These are phyloP conservation scores for Kluyveromyces dobzhanskii DNA, from an alignment of 805 yeast genomes.

Conservation along the genomic window DNA sequence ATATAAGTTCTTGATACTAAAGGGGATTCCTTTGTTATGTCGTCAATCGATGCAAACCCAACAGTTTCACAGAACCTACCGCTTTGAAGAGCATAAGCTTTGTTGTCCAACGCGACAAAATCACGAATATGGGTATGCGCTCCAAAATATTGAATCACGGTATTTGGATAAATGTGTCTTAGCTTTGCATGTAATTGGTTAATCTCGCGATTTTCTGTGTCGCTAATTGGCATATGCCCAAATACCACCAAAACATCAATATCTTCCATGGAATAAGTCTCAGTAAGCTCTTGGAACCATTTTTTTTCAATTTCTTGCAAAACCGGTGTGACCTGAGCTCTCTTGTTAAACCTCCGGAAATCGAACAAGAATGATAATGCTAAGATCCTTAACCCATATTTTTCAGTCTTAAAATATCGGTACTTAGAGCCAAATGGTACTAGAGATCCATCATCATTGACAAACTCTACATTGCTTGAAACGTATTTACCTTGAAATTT, in stretches of 20 bases:
- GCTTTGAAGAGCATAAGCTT: slow-evolving; percentile 76
- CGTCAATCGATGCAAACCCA: slow-evolving; percentile 69
- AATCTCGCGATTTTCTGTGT: slow-evolving; percentile 29
- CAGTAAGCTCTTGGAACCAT: slow-evolving; percentile 54
- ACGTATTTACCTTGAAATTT: slow-evolving; percentile 57
- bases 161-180: slow-evolving; percentile 50
- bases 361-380: slow-evolving; percentile 76
- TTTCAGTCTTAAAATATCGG: slow-evolving; percentile 56
- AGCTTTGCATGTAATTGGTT: slow-evolving; percentile 34
- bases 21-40: slow-evolving; percentile 17
- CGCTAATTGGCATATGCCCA: slow-evolving; percentile 70
- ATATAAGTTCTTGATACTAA: slow-evolving; percentile 57
- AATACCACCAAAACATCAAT: slow-evolving; percentile 63
- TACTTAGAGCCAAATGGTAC: slow-evolving; percentile 63
- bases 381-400: slow-evolving; percentile 43
- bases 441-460: slow-evolving; percentile 34
- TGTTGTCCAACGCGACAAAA: slow-evolving; percentile 57
- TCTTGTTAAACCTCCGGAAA: slow-evolving; percentile 51
- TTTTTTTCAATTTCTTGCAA: slow-evolving; percentile 42
- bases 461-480: slow-evolving; percentile 61
- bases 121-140: slow-evolving; percentile 94
- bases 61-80: slow-evolving; percentile 90
- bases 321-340: slow-evolving; percentile 53
- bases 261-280: slow-evolving; percentile 28
- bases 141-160: slow-evolving; percentile 77